Conservation (phyloP, 2,329 filamentous ascomycete genomes). For the Exophiala alcalophila region DNA sequence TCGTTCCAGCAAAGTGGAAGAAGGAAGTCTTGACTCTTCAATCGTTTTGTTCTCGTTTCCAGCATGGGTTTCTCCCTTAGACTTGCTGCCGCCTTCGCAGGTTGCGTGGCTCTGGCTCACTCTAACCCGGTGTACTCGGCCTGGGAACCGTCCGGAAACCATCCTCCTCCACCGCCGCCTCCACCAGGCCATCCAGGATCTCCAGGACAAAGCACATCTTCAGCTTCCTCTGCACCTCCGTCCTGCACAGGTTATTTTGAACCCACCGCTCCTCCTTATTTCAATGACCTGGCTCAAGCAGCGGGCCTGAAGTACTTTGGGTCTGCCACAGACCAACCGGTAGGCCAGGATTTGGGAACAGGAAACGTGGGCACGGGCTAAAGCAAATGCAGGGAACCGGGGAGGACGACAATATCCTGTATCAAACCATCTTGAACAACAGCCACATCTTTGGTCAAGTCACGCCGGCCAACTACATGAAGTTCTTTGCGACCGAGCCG, state of each 20-base stretch:
- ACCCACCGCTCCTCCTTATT: constrained; percentile 36
- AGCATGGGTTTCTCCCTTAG: constrained; percentile 4
- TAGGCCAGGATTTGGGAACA: constrained; percentile 24
- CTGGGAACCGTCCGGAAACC: constrained; percentile 2
- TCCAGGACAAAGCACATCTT: constrained; percentile 4
- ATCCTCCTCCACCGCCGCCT: constrained; percentile 2
- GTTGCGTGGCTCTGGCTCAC: constrained; percentile 5
- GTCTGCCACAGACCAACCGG: constrained; percentile 57
- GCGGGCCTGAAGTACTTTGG: constrained; percentile 57
- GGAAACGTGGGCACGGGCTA: too few species aligned
- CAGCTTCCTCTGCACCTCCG: constrained; percentile 9
- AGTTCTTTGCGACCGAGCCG: constrained; percentile 55
- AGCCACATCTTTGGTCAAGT: constrained; percentile 61
- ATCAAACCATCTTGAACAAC: constrained; percentile 55
- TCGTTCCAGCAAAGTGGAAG: too few species aligned
- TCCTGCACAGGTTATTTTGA: constrained; percentile 17
- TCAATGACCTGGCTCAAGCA: constrained; percentile 54
- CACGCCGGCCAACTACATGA: constrained; percentile 62
- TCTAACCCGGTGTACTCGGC: constrained; percentile 9
- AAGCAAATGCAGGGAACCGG: constrained; percentile 13
- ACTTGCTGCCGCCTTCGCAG: constrained; percentile 7
- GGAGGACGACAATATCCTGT: constrained; percentile 54
- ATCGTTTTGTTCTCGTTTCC: constrained; percentile 1
- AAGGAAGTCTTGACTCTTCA: too few species aligned
- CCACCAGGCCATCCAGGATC: not conserved